Evolutionary conservation across 208 protist species (phyloP).

Genomic region (Crithidia thermophila): DNA sequence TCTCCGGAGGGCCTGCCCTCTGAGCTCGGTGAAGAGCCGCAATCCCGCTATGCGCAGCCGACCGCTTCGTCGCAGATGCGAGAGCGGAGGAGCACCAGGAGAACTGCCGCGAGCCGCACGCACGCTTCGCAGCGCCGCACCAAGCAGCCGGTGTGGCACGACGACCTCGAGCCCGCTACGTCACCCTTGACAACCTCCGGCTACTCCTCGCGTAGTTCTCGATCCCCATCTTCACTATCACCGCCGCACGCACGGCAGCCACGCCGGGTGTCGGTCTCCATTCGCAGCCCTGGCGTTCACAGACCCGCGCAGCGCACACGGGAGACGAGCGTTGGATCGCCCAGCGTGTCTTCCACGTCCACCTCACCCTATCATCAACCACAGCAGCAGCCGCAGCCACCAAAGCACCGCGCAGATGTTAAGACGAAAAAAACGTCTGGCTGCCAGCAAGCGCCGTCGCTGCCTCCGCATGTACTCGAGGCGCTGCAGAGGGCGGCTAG

Average conservation of each 20-base stretch:
- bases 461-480: background rate
- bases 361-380: background rate
- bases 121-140: background rate
- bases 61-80: conserved; percentile 20
- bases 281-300: background rate
- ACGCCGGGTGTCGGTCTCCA: conserved; percentile 6
- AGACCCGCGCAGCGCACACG: background rate
- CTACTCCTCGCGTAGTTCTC: no score
- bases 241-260: background rate
- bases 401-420: background rate
- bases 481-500: conserved; percentile 4
- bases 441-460: background rate
- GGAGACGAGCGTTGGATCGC: background rate
- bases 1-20: no score
- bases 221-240: no score
- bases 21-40: background rate
- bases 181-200: background rate
- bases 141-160: conserved; percentile 21
- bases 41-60: conserved; percentile 9
- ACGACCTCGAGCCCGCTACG: background rate
- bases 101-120: no score
- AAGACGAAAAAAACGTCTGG: no score
- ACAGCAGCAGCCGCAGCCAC: background rate
- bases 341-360: background rate
- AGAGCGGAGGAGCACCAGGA: background rate